Base-by-base conservation (phyloP, 1,284 basidiomycete species). In the Retiboletus flavoniger region DNA sequence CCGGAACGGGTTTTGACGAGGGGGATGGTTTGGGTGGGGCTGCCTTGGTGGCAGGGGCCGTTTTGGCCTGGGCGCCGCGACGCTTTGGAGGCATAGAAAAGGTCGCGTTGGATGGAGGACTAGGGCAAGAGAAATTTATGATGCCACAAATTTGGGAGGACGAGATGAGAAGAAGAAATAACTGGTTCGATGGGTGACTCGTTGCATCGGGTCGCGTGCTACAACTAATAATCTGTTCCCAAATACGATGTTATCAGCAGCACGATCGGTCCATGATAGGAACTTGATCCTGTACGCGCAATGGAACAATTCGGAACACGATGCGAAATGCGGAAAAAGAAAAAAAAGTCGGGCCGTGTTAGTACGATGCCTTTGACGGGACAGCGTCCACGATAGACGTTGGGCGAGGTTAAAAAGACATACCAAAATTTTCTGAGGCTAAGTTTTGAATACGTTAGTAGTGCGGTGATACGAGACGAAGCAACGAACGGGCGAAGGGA, bases 211-310 rank as follows among this genome's bases (percentile, higher is more conserved):
- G 51, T 65, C 64, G 64, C 65, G 63, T 67, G 58, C 43, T 53
- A 34, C 16, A 45, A 60, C 29, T 50, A 45, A 45, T 45, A 32
- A 45, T 45, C 44, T 44, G 60, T 63, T 66, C 43, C 63, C 54
- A 57, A 67, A 67, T 57, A 29, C 53, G 62, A 60, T 53, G 62
- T 51, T 60, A 65, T 67, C 61, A 65, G 52, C 51, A 66, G 54
- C 40, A 54, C 47, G 69, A 67, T 67, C 65, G 56, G 50, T 31
- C 59, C 68, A 66, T 68, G 66, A 67, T 71, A 69, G 67, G 65
- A 52, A 70, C 47, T 42, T 31, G 32, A 51, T 62, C 51, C 42
- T 58, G 50, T 50, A 44, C 40, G 38, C 10, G 34, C 43, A 29
- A 46, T 53, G 63, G 66, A 40, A 52, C 62, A 44, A 62, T 56